Evolutionary conservation across 345 rosid genomes (phyloP).

Genomic region (Erodium maritimum): DNA sequence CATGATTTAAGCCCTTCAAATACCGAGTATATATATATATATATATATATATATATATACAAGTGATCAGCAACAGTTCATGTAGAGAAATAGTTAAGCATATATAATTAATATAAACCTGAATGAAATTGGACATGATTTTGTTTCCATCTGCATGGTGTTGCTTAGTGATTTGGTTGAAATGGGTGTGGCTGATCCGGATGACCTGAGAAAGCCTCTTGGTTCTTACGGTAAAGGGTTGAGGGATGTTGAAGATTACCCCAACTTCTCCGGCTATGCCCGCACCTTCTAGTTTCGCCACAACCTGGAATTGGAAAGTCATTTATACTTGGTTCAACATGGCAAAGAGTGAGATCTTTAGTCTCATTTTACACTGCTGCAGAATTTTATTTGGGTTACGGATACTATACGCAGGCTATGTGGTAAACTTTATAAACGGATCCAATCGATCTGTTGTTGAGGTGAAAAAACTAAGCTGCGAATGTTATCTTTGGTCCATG

Average conservation of each 20-base stretch:
- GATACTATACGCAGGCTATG: too few species aligned
- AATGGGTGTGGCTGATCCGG: slow-evolving; percentile 61
- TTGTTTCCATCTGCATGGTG: slow-evolving; percentile 50
- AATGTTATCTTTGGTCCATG: too few species aligned
- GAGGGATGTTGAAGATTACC: slow-evolving; percentile 82
- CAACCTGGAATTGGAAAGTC: slow-evolving; percentile 46
- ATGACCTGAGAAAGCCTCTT: slow-evolving; percentile 81
- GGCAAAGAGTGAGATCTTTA: too few species aligned
- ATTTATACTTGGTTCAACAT: too few species aligned
- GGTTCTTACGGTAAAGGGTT: slow-evolving; percentile 69
- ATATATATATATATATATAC: too few species aligned
- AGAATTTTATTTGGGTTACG: too few species aligned
- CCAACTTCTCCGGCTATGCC: slow-evolving; percentile 88
- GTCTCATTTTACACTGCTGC: too few species aligned
- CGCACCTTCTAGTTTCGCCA: slow-evolving; percentile 55
- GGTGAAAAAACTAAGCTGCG: too few species aligned
- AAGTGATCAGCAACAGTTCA: too few species aligned
- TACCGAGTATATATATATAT: slow-evolving; percentile 27
- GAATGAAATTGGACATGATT: slow-evolving; percentile 47
- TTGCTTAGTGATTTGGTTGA: slow-evolving; percentile 70
- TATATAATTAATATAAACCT: slow-evolving; percentile 21
- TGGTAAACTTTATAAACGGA: too few species aligned
- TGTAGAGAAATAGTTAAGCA: background rate
- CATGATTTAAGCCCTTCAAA: slow-evolving; percentile 41
- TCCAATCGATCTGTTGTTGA: too few species aligned